phyloP scores from a whole-genome alignment of 2,329 filamentous ascomycete genomes.

The Cadophora gregata region DNA sequence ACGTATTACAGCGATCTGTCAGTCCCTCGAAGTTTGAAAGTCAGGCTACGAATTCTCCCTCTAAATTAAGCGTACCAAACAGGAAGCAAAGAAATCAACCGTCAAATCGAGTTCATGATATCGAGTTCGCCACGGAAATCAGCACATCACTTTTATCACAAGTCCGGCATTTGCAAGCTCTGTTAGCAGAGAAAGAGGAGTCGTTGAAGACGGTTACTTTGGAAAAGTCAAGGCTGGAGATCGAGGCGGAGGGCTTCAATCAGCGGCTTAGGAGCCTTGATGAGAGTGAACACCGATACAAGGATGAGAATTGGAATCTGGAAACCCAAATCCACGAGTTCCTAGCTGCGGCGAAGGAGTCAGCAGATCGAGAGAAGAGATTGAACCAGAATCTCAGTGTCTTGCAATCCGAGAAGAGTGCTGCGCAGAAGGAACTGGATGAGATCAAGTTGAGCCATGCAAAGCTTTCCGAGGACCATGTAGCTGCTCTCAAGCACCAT shows the following conservation, averaged over 20 bases:
- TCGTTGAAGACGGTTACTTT: slow-evolving; percentile 75
- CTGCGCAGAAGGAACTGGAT: slow-evolving; percentile 84
- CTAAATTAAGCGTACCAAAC: slow-evolving; percentile 86
- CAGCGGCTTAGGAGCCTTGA: slow-evolving; percentile 84
- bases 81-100: slow-evolving; percentile 91
- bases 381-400: slow-evolving; percentile 74
- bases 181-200: slow-evolving; percentile 88
- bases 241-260: slow-evolving; percentile 78
- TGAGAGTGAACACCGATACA: slow-evolving; percentile 94
- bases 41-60: slow-evolving; percentile 83
- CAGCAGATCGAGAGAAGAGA: slow-evolving; percentile 82
- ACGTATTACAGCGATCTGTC: slow-evolving; percentile 62
- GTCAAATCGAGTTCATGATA: slow-evolving; percentile 87
- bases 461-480: slow-evolving; percentile 82
- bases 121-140: slow-evolving; percentile 98
- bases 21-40: slow-evolving; percentile 82
- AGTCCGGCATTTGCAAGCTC: slow-evolving; percentile 84
- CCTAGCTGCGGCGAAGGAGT: slow-evolving; percentile 73
- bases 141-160: slow-evolving; percentile 94
- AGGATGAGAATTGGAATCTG: slow-evolving; percentile 98
- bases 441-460: slow-evolving; percentile 83
- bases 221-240: slow-evolving; percentile 80
- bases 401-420: slow-evolving; percentile 75
- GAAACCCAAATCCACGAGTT: slow-evolving; percentile 92
- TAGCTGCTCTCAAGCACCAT: slow-evolving; percentile 77